A percentile compares a stretch with the other conserved stretches of the same genome.
Conservation (phyloP, 1,284 basidiomycete genomes). For the Ceratorhiza oryzae-sativae region DNA sequence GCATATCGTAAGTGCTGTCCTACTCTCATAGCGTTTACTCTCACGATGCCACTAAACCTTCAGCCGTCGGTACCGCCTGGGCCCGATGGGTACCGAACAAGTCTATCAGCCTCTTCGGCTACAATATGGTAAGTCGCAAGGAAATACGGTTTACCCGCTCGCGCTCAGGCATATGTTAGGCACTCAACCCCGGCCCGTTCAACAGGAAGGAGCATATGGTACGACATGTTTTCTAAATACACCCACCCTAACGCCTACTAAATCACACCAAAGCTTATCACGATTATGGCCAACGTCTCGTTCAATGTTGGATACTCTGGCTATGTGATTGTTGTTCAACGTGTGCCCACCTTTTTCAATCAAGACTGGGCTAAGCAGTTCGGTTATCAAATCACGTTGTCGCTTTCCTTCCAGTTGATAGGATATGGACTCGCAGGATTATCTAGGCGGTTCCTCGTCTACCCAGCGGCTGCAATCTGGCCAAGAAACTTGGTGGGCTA, state of each 20-base stretch:
- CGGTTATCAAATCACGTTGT: constrained; percentile 51
- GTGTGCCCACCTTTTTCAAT: constrained; percentile 50
- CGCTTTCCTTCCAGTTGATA: constrained; percentile 52
- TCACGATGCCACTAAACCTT: not conserved
- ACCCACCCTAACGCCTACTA: constrained; percentile 35
- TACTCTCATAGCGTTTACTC: not conserved
- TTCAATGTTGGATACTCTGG: constrained; percentile 51
- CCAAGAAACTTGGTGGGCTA: constrained; percentile 49
- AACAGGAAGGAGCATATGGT: constrained; percentile 58
- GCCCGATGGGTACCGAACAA: constrained; percentile 45
- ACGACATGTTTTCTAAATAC: not conserved
- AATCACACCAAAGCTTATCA: constrained; percentile 41
- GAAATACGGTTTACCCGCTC: not conserved
- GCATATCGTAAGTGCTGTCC: constrained; percentile 45
- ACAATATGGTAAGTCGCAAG: constrained; percentile 1
- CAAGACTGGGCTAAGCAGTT: constrained; percentile 50
- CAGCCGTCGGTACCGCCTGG: constrained; percentile 46
- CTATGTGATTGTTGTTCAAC: constrained; percentile 51
- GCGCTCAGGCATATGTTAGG: constrained; percentile 20
- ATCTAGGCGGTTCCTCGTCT: constrained; percentile 52
- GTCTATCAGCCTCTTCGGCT: constrained; percentile 46
- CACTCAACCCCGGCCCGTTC: constrained; percentile 58
- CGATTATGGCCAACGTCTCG: constrained; percentile 54
- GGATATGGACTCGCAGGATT: constrained; percentile 55
- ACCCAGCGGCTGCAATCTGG: constrained; percentile 53